phyloP scores from a whole-genome alignment of 2,329 filamentous ascomycete species.

The Corniculantispora saksenae region DNA sequence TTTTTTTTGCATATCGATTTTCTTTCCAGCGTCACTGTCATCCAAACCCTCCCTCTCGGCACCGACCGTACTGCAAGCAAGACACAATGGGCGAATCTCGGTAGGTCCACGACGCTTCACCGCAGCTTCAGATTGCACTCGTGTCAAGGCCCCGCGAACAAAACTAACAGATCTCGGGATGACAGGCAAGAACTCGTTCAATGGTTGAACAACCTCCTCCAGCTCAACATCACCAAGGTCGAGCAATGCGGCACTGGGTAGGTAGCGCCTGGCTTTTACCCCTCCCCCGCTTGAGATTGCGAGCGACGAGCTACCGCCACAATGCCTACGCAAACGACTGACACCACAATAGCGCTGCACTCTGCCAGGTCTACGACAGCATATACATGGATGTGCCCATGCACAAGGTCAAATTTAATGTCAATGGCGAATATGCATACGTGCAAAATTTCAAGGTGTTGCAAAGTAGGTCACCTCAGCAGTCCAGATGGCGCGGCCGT shows the following conservation, averaged over 20 bases:
- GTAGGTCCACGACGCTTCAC: conserved; percentile 33
- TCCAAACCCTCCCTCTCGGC: conserved; percentile 14
- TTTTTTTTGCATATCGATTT: conserved; percentile 21
- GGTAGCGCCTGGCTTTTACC: conserved; percentile 32
- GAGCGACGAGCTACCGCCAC: conserved; percentile 8
- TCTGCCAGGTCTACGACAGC: conserved; percentile 97
- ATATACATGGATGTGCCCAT: conserved; percentile 96
- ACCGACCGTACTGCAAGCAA: conserved; percentile 24
- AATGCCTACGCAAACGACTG: conserved; percentile 11
- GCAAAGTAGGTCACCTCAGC: conserved; percentile 67
- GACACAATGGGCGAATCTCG: conserved; percentile 51
- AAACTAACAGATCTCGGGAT: background rate
- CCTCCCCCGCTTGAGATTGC: conserved; percentile 23
- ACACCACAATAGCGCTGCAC: conserved; percentile 69
- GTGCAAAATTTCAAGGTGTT: conserved; percentile 98
- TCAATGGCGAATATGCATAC: conserved; percentile 95
- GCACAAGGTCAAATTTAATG: conserved; percentile 96
- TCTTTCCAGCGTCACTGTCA: conserved; percentile 21
- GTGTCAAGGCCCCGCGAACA: background rate
- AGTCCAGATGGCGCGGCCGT: conserved; percentile 8
- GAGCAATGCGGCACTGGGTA: conserved; percentile 99
- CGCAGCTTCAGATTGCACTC: conserved; percentile 5
- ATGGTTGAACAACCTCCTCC: conserved; percentile 97
- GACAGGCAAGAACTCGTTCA: conserved; percentile 88
- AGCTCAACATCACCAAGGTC: conserved; percentile 97